A percentile compares a stretch with the other conserved stretches of the same genome.
Conservation (phyloP, 768 basidiomycete genomes). For the Pisolithus albus region DNA sequence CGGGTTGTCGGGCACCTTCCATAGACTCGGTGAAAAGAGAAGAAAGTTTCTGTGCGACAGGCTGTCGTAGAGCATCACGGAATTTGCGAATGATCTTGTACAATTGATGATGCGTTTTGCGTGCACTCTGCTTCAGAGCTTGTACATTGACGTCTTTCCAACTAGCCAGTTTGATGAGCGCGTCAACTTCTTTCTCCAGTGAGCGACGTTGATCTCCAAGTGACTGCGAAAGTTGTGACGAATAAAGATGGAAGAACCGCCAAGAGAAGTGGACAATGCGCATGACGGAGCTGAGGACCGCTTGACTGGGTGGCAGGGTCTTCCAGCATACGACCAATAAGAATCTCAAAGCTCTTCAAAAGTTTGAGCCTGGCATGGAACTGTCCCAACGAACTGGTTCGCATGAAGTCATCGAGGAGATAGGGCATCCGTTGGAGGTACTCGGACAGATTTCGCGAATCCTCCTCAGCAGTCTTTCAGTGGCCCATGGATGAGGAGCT, state of each 20-base stretch:
- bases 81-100: conserved; percentile 90
- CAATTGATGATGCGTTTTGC: conserved; percentile 82
- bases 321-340: conserved; percentile 33
- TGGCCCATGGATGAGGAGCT: conserved; percentile 61
- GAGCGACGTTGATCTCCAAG: conserved; percentile 48
- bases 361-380: conserved; percentile 62
- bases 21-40: conserved; percentile 30
- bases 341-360: conserved; percentile 59
- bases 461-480: conserved; percentile 41
- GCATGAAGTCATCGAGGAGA: conserved; percentile 76
- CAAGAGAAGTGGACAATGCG: conserved; percentile 56
- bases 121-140: conserved; percentile 86
- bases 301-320: conserved; percentile 25
- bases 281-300: conserved; percentile 42
- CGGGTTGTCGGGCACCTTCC: conserved; percentile 22
- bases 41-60: conserved; percentile 40
- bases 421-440: conserved; percentile 67
- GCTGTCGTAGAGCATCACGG: conserved; percentile 79
- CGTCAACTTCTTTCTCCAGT: conserved; percentile 76
- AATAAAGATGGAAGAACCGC: conserved; percentile 59
- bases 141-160: conserved; percentile 98
- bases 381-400: conserved; percentile 75
- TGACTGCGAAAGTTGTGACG: conserved; percentile 36
- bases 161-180: conserved; percentile 90
- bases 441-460: conserved; percentile 27